Evolutionary conservation across 345 rosid genomes (phyloP), one percentile per base, ranked within the genome.

Genomic region (Salix exigua): DNA sequence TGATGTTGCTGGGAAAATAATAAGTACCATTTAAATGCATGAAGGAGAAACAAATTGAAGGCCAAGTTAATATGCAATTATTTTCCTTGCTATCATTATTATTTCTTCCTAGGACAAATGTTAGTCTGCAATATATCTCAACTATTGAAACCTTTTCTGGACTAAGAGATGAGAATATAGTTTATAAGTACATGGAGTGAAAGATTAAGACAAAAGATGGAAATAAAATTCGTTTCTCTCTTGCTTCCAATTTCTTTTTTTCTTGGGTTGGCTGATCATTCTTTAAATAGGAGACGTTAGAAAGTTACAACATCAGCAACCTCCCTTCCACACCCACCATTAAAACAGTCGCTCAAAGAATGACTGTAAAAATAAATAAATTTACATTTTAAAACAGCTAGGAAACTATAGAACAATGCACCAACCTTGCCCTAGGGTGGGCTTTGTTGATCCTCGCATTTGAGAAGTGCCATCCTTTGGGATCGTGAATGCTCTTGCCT

Each of bases 351-450:
- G 60, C 86, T 61, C 50, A 87, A 93, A 88, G 94, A 91, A 91
- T 86, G 83, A 53, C 93, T 91, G 92, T 88, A 92, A 94, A 94
- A 80, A 86, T 70, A 86, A 82, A 86, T 83, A 70, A 70, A 72
- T 82, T 83, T 79, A 80, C 86, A 87, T 14, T 6, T 46, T 60
- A 58, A 71, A 71, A 73, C 82, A 31, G 64, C 75, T 64, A 69
- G 51, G 69, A 48, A 72, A 77, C 71, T 71, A 77, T 21, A 66
- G 50, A 65, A 73, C 30, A 3, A 25, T 58, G 68, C 6, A 28
- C 38, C 37, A 62, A 61, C 18, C 31, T 73, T 35, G 48, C 40
- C 42, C 65, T 79, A 74, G 0, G 70, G 75, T 13, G 44, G 67
- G 38, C 55, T 73, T 61, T 64, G 31, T 46, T 74, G 74, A 46